These are phyloP conservation scores for Sparassis latifolia DNA, from an alignment of 1,284 basidiomycete species.

Conservation along the genomic window DNA sequence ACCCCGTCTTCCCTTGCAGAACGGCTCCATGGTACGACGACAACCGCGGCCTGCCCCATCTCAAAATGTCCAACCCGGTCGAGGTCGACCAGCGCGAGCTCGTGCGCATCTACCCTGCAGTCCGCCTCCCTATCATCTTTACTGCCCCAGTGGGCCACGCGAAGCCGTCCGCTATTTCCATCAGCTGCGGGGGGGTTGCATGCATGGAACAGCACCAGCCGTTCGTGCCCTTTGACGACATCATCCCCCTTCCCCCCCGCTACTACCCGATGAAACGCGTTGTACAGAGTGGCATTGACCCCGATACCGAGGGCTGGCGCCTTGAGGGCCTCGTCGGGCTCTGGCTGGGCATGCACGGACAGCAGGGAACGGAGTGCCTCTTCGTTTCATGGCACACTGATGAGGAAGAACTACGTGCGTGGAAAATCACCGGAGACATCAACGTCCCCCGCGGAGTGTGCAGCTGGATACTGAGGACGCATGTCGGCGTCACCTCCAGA, in stretches of 20 bases:
- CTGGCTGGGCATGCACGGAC: slow-evolving; percentile 18
- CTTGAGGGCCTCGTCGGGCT: slow-evolving; percentile 11
- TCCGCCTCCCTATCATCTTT: slow-evolving; percentile 17
- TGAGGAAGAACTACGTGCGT: slow-evolving; percentile 11
- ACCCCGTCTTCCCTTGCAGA: slow-evolving; percentile 15
- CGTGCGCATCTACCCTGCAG: slow-evolving; percentile 16
- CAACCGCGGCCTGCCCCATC: slow-evolving; percentile 10
- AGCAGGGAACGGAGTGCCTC: slow-evolving; percentile 16
- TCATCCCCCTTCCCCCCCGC: slow-evolving; percentile 11
- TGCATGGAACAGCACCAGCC: slow-evolving; percentile 8
- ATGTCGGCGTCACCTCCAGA: neutral
- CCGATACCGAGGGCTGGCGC: slow-evolving; percentile 5
- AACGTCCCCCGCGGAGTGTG: slow-evolving; percentile 22
- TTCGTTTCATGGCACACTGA: slow-evolving; percentile 10
- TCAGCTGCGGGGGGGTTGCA: slow-evolving; percentile 6
- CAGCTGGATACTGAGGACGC: slow-evolving; percentile 12
- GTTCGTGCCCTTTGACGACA: slow-evolving; percentile 7
- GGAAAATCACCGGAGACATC: slow-evolving; percentile 24
- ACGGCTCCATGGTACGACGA: slow-evolving; percentile 15
- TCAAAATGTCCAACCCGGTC: slow-evolving; percentile 5
- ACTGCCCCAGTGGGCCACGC: slow-evolving; percentile 6
- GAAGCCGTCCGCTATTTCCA: slow-evolving; percentile 14
- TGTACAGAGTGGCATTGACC: slow-evolving; percentile 6
- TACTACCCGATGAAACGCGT: slow-evolving; percentile 16
- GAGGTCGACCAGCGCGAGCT: slow-evolving; percentile 11